Evolutionary conservation across 75 land plant genomes (phyloP), one percentile per base, ranked within the genome.

Genomic region (Pinus tabuliformis): DNA sequence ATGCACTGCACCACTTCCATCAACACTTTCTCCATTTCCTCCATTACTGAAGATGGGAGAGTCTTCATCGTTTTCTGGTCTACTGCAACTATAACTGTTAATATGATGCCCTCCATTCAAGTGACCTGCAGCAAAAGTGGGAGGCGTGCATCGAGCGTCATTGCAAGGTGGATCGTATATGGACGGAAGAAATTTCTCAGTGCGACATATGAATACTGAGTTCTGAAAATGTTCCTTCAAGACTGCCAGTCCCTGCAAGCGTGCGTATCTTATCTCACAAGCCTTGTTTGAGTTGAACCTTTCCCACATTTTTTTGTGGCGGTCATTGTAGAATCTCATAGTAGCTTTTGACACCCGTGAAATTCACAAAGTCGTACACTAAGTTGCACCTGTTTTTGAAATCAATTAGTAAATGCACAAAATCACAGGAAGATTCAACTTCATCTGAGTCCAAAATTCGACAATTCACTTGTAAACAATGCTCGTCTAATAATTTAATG

Each of bases 331-430:
- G 30, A 88, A 76, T 56, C 81, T 75, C 59, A 39, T 8, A 5
- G 90, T 80, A 20, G 82, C 90, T n/a, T 28, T 62, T 56, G 14
- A 81, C 74, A 20, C 78, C 63, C 1, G 88, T 88, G 73, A 88
- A 80, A 59, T 88, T 85, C 14, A 85, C 88, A 66, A 88, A 88
- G 3, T 85, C 90, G 57, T 88, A 88, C 17, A 88, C 90, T 62
- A 88, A 59, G 57, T 88, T 88, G 77, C 82, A 83, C 59, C 76
- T 72, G 72, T 80, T 85, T 66, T 74, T 78, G 81, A 92, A 92
- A 76, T 92, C 92, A 24, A 92, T 83, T 0, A 92, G 95, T 58
- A 90, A 75, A 39, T 92, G 90, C 13, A 90, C 77, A 63, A 92
- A 90, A 78, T 92, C 92, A 73, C 75, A 90, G 0, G 95, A 90